Evolutionary conservation across 768 basidiomycete species (phyloP).

Genomic region (Mycena polygramma): DNA sequence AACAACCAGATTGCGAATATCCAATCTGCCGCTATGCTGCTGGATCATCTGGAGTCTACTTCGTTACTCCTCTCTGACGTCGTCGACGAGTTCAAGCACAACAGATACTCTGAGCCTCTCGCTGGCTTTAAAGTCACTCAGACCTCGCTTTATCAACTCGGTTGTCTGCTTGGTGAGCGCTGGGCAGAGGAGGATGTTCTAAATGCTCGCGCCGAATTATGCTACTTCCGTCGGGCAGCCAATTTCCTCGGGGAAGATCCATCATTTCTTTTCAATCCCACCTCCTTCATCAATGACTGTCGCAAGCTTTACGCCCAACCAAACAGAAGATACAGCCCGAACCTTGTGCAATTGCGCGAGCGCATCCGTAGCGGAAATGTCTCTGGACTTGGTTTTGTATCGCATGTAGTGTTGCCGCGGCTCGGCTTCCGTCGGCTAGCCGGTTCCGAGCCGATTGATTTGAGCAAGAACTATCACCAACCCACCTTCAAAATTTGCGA

Average conservation of each 20-base stretch:
- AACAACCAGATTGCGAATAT: not conserved
- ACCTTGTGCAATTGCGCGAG: not conserved
- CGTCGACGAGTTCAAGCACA: not conserved
- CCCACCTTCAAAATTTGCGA: no score
- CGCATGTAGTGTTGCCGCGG: no score
- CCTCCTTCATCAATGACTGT: constrained; percentile 36
- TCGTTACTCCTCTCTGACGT: not conserved
- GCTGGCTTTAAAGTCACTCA: constrained; percentile 9
- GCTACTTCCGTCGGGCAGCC: constrained; percentile 15
- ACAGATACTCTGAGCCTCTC: not conserved
- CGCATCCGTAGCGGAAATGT: constrained; percentile 12
- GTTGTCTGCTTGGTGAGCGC: constrained; percentile 7
- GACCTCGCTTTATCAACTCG: not conserved
- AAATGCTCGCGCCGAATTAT: constrained; percentile 7
- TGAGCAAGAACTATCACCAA: no score
- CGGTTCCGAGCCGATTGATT: no score
- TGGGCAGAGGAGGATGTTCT: constrained; percentile 3
- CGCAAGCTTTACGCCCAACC: not conserved
- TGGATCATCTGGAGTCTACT: not conserved
- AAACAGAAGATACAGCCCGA: not conserved
- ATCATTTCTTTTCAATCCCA: not conserved
- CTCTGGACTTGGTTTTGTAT: not conserved
- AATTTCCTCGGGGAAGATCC: constrained; percentile 39
- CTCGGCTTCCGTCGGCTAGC: no score
- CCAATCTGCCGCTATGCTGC: not conserved